Evolutionary conservation across 1,139 yeast species (phyloP).

Genomic region (Sugiyamaella grinbergsii): DNA sequence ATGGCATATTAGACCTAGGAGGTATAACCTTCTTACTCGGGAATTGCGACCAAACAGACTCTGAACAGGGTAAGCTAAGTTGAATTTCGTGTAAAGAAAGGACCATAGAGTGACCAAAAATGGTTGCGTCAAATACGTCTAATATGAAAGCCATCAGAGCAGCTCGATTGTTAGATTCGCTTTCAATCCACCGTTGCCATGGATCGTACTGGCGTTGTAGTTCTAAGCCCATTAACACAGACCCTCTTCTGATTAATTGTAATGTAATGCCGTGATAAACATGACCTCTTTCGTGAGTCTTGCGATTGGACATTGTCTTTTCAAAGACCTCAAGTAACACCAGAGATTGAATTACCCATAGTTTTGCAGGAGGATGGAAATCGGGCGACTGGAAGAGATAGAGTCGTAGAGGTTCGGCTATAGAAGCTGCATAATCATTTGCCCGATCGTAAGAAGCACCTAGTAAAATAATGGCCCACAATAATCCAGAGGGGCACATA

Average conservation of each 20-base stretch:
- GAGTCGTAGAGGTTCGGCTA: slow-evolving; percentile 67
- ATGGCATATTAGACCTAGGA: slow-evolving; percentile 33
- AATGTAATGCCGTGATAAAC: slow-evolving; percentile 77
- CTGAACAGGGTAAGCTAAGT: slow-evolving; percentile 75
- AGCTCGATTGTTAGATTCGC: slow-evolving; percentile 74
- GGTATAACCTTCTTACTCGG: slow-evolving; percentile 40
- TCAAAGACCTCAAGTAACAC: slow-evolving; percentile 67
- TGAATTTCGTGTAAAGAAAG: slow-evolving; percentile 72
- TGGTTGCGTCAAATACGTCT: slow-evolving; percentile 77
- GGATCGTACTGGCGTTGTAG: slow-evolving; percentile 33
- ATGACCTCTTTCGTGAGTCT: slow-evolving; percentile 67
- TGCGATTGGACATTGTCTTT: slow-evolving; percentile 55
- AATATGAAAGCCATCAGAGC: slow-evolving; percentile 79
- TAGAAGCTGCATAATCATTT: slow-evolving; percentile 47
- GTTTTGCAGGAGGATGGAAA: slow-evolving; percentile 56
- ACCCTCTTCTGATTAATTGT: slow-evolving; percentile 69
- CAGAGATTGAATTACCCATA: slow-evolving; percentile 69
- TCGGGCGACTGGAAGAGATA: slow-evolving; percentile 59
- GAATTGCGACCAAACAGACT: slow-evolving; percentile 67
- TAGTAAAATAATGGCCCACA: slow-evolving; percentile 58
- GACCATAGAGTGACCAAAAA: slow-evolving; percentile 73
- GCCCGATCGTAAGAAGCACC: slow-evolving; percentile 50
- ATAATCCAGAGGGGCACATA: slow-evolving; percentile 53
- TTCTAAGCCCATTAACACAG: slow-evolving; percentile 51
- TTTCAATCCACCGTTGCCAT: slow-evolving; percentile 70